Evolutionary conservation across 1,284 basidiomycete genomes (phyloP), one percentile per base, ranked within the genome.

Genomic region (Apiotrichum akiyoshidainum): DNA sequence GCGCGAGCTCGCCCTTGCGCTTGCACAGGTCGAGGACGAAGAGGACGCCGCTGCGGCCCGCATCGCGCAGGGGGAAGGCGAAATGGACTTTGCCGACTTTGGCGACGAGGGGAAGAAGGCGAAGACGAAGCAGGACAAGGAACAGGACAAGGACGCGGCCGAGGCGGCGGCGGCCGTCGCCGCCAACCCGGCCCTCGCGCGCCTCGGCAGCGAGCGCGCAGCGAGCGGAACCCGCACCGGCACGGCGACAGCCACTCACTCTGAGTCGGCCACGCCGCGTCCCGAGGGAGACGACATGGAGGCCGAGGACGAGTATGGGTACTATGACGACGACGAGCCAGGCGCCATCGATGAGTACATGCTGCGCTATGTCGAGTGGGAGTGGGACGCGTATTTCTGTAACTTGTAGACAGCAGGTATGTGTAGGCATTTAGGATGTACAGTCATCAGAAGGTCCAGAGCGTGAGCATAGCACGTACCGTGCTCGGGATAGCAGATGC

Each of bases 21-120:
- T 97, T n/a, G 89, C 86, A 5, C 87, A 91, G 57, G 90, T 89
- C 52, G 94, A 96, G 67, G 94, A 97, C 69, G 85, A 81, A 21
- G 91, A 92, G 72, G 93, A 95, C 73, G 87, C 85, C 0, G 82
- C 83, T 64, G 92, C 92, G 5, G 91, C 91, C 11, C 81, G 82
- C 26, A 79, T 88, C n/a, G 92, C 92, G 1, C 84, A 86, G 26
- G 81, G 83, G 39, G 90, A 94, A 76, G 89, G 90, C 54, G 87
- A 87, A 61, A 84, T 88, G 39, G 90, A 94, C 70, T 83, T 87
- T 64, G 85, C 81, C 16, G 87, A 92, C 69, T 92, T 89, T 72
- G 83, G 77, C 35, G 84, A 78, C 58, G 83, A 82, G 48, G 80
- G 44, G 34, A 40, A 51, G 44, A 37, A 44, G 13, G 50, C 44